Base-by-base conservation (phyloP, 225 moss, liverwort and hornwort species). In the Straminergon stramineum region DNA sequence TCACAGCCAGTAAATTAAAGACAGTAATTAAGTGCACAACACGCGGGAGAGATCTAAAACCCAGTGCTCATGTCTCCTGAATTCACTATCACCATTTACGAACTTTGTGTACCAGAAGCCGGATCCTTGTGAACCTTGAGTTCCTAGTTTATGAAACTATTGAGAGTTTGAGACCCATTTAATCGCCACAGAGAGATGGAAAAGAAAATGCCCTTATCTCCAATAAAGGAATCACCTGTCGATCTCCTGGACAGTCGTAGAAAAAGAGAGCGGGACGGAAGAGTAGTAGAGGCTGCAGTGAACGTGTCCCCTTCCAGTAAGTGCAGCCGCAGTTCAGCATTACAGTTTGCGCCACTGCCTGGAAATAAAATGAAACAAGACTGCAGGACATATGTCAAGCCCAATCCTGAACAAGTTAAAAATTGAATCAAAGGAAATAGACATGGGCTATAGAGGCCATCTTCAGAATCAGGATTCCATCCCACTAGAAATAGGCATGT, bases 141-240 rank as follows among this genome's bases (percentile, higher is more conserved):
- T 64, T 60, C 15, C 18, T 86, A 51, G 63, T 43, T 77, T 57
- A 58, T 6, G 22, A 22, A 89, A 58, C 69, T 61, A 55, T 60
- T 60, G 86, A 48, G 48, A 48, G 48, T 48, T 48, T 48, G 48
- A 73, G 65, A 69, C 41, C 41, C 66, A 52, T 37, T 52, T 12
- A 37, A 56, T 43, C 31, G 9, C 37, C 37, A 74, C 62, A 85
- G 53, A 79, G 35, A 64, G 56, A 63, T 35, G 27, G 32, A 80
- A 81, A 81, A 66, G 32, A 48, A 53, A 81, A 69, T 75, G 84
- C 55, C 22, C 61, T 75, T 9, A 56, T 75, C 87, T 68, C 75
- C 75, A 77, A 78, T 34, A 13, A 80, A 91, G 62, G 81, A 87
- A 87, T 87, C 87, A 91, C 91, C 91, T 87, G 77, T 71, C 83